Evolutionary conservation across 2,329 filamentous ascomycete genomes (phyloP), one percentile per base, ranked within the genome.

Genomic region (Cladosporium colombiae): DNA sequence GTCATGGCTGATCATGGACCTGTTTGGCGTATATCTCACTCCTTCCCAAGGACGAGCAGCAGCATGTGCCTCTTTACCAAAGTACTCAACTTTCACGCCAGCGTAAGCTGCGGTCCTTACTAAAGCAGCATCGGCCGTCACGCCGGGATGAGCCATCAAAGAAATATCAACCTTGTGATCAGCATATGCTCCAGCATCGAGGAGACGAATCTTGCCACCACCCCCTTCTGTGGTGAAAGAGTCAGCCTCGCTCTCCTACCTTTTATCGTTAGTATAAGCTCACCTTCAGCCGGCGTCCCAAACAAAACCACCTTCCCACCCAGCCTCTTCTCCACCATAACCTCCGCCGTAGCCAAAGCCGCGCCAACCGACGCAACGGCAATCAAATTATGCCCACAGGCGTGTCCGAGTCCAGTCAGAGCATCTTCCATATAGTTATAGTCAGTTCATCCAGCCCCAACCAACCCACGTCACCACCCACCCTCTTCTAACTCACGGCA

Each of bases 21-120:
- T 7, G 5, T 21, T 25, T 18, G 21, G 14, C n/a, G 21, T 14
- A 5, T 2, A 14, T 16, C 55, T 27, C 16, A 68, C 69, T n/a
- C 73, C 73, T 52, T 72, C 67, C 71, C 74, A 78, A 0, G 76
- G 76, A 8, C 69, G 65, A 2, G 76, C 77, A 11, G 78, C 76
- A 2, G 78, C 78, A 60, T 78, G 76, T 14, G 76, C 74, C 65
- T 74, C 76, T 66, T 73, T 73, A 44, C 76, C 76, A 79, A 80
- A 79, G 68, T 85, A 88, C 18, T 82, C 81, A 0, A 83, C 84
- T 23, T 79, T 79, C 68, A 86, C 80, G 50, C 78, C 76, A 5
- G 76, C 71, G 68, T 83, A 86, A 5, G 85, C 85, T 3, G 83
- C 81, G 0, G 85, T 87, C 2, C 81, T 79, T 65, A 85, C 81